Evolutionary conservation across 1,139 yeast species (phyloP), one percentile per base, ranked within the genome.

Genomic region (Diutina scorzettiae): DNA sequence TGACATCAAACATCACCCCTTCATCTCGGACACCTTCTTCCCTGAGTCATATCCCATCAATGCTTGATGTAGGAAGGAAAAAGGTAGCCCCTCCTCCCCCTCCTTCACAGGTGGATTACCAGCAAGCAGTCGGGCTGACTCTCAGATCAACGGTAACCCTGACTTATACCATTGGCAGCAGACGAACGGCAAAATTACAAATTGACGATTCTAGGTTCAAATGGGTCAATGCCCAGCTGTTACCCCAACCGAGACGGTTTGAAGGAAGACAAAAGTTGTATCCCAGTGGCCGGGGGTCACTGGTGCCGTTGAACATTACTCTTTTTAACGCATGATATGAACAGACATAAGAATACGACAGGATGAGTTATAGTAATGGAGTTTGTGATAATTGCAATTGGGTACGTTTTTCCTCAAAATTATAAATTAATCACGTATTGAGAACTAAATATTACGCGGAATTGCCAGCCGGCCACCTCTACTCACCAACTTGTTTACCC

Each of bases 211-310:
- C 76, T 17, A 66, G 93, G 50, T 91, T 81, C 65, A 76, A 71
- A 52, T 91, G 89, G 64, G 59, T 64, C 12, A 83, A 84, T 57
- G 71, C 76, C 23, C 63, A 64, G 42, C 81, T 85, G 20, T 66
- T 91, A 43, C 97, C 98, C 0, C 76, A 76, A 51, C 97, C 97
- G 14, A 69, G 97, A 51, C 69, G 75, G 45, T 84, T 82, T 53
- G 79, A 76, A 43, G 54, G 56, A 24, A 72, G 69, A 43, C 72
- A 71, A 45, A 87, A 89, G 57, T 64, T 86, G 50, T 91, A 91
- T 60, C 96, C 96, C 12, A 85, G 96, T 63, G 97, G 98, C 6
- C 74, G 96, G 55, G 98, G 98, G 2, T 78, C 89, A 25, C 85
- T 96, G 27, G 94, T 91, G 33, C 97, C 97, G 1, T 65, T 91